Base-by-base conservation (phyloP, 495 filamentous ascomycete species). In the Aspergillus olivimuriae region DNA sequence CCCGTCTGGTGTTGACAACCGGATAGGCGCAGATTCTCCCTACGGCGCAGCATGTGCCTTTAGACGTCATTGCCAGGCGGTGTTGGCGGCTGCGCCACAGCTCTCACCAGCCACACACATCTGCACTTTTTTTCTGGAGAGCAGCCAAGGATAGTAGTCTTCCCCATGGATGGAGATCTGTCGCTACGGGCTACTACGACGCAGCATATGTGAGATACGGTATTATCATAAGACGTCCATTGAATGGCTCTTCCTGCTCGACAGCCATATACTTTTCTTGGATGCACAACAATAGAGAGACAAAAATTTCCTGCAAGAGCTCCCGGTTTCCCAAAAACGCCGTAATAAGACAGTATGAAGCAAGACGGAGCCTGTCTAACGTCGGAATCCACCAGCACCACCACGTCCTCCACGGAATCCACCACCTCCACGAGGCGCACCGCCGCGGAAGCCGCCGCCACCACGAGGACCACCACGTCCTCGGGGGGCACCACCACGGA, bases 261-360 rank as follows among this genome's bases (percentile, higher is more conserved):
- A 66, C 64, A 68, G 60, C 55, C 53, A 53, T 36, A 21, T 47
- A 57, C 65, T 55, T 56, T 50, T 54, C 56, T 35, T 61, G 59
- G 57, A 63, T 60, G 61, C 61, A 65, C 63, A 68, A 66, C 51
- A 63, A 64, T 56, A 61, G 47, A 43, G 41, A 50, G 45, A 61
- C 61, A 55, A 57, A 62, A 58, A 58, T 47, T 66, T 66, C 64
- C 62, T 66, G 64, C 53, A 68, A 60, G 54, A 68, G 64, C 64
- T 68, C 65, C 69, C 67, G 48, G 59, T 59, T 71, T 68, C 66
- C 69, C 67, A 66, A 60, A 6, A 71, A 73, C 69, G 69, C 69
- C 69, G 50, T 63, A 68, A 70, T 55, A 64, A 69, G 64, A 68
- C 61, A 70, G 55, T 59, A 65, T 55, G 39, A 58, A 53, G 51